Evolutionary conservation across 2,329 filamentous ascomycete genomes (phyloP), one percentile per base, ranked within the genome.

Genomic region (Beauveria medogensis): DNA sequence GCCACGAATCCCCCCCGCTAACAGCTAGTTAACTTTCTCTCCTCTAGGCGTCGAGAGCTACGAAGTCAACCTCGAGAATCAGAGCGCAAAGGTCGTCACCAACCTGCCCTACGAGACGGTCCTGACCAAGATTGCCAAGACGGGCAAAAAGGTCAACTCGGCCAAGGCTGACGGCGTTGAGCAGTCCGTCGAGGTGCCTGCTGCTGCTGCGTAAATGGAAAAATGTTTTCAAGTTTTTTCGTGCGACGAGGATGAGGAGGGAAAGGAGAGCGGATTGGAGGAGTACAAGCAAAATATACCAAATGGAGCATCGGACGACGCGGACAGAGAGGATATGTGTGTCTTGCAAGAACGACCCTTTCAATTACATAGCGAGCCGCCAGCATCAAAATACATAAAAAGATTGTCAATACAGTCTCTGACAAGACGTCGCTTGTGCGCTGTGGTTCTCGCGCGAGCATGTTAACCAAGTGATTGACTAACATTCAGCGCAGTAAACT

Each of bases 111-210:
- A 93, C 79, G 85, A 91, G 66, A 90, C 85, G 54, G 90, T 96
- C 62, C 85, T 96, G 63, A 82, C 83, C 72, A 95, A 90, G 74
- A 96, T 97, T 75, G 87, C 89, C 82, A 96, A 96, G 86, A 96
- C 92, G 14, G 92, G 92, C 70, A 97, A 97, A 85, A 89, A 88
- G 71, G 87, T 97, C 72, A 95, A 89, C 76, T 86, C 82, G 30
- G 89, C 82, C 67, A 84, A 86, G 78, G 87, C 82, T 26, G 88
- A 92, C 71, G 89, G 89, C 59, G 80, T 82, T 63, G 71, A 73
- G 61, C 76, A 77, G 73, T 80, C 80, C 63, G 73, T 85, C 64
- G 78, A 79, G 69, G 68, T 82, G 30, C 67, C 74, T 30, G 74
- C 74, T 34, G 65, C 68, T 51, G 65, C 68, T 51, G 70, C 70